phyloP scores from a whole-genome alignment of 495 filamentous ascomycete species.

The Daldinia loculata region DNA sequence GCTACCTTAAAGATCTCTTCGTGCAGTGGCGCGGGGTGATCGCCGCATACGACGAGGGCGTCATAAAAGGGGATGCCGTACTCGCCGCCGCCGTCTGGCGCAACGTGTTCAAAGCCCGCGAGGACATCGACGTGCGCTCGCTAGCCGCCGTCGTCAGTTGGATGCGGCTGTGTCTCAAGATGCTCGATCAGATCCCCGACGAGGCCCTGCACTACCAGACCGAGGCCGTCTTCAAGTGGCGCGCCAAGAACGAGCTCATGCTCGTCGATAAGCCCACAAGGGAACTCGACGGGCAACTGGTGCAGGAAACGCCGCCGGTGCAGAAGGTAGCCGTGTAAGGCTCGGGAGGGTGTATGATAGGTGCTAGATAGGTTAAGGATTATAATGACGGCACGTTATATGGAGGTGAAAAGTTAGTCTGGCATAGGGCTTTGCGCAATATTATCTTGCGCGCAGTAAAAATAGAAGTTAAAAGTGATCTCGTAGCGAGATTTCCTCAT shows the following conservation, averaged over 20 bases:
- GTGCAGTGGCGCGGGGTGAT: conserved; percentile 88
- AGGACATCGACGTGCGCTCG: conserved; percentile 73
- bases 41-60: conserved; percentile 85
- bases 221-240: conserved; percentile 52
- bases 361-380: not conserved
- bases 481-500: conserved; percentile 14
- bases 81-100: conserved; percentile 91
- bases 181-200: conserved; percentile 71
- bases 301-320: conserved; percentile 18
- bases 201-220: conserved; percentile 52
- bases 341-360: conserved; percentile 3
- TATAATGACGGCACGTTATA: conserved; percentile 14
- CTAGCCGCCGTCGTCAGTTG: conserved; percentile 81
- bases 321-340: conserved; percentile 25
- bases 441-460: not conserved
- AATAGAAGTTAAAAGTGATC: not conserved
- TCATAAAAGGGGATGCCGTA: conserved; percentile 84
- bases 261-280: conserved; percentile 49
- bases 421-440: not conserved
- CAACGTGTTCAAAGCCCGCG: conserved; percentile 82
- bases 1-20: conserved; percentile 91
- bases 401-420: conserved; percentile 4
- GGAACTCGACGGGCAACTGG: conserved; percentile 36
- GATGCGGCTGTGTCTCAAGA: conserved; percentile 72
- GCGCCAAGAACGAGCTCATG: conserved; percentile 52